Percentiles rank a stretch among this genome's conserved stretches.
phyloP scores from a whole-genome alignment of 169 alveolate genomes.

The Babesia sp. region DNA sequence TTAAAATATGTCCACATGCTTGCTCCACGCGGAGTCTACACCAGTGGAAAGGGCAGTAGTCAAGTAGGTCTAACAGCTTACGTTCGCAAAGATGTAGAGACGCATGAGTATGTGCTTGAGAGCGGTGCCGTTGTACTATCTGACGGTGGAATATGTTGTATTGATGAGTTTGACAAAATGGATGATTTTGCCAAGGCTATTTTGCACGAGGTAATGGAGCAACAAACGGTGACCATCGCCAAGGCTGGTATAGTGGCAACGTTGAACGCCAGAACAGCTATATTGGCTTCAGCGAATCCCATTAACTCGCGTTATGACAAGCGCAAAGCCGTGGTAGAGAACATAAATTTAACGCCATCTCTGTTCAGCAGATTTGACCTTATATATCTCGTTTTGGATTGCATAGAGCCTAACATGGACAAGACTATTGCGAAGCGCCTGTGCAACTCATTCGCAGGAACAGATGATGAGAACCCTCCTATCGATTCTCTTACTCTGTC shows the following conservation, averaged over 20 bases:
- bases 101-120: constrained; percentile 94
- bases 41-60: constrained; percentile 95
- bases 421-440: constrained; percentile 73
- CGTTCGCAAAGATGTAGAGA: constrained; percentile 96
- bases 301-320: constrained; percentile 94
- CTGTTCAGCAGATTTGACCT: constrained; percentile 94
- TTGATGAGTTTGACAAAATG: constrained; percentile 99
- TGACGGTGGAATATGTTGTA: constrained; percentile 98
- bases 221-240: constrained; percentile 98
- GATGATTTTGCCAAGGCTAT: constrained; percentile 97
- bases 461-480: constrained; percentile 71
- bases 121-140: constrained; percentile 98
- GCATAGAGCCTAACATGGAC: constrained; percentile 84
- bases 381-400: constrained; percentile 89
- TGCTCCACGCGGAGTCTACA: constrained; percentile 96
- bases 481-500: constrained; percentile 76
- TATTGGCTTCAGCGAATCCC: constrained; percentile 98
- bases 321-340: constrained; percentile 95
- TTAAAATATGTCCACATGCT: constrained; percentile 93
- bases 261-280: constrained; percentile 94
- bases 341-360: constrained; percentile 97
- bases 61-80: constrained; percentile 99
- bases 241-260: constrained; percentile 96
- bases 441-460: constrained; percentile 63
- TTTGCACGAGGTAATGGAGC: constrained; percentile 99